phyloP scores from a whole-genome alignment of 176 grass and related monocot genomes.

The Carex scoparia region DNA sequence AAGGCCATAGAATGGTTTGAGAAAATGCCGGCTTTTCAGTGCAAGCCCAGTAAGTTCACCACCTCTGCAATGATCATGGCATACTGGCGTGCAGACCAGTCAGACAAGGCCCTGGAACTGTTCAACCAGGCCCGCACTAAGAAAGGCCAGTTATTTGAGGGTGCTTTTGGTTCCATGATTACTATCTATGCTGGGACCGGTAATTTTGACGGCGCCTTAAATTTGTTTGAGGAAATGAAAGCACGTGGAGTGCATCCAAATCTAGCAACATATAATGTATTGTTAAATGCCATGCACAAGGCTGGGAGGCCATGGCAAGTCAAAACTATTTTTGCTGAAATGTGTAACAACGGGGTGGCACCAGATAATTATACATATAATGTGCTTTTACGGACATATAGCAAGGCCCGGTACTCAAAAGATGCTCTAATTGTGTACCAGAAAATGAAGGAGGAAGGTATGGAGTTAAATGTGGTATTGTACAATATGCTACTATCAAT shows the following conservation, averaged over 20 bases:
- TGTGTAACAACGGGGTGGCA: slow-evolving; percentile 37
- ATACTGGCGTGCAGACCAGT: slow-evolving; percentile 55
- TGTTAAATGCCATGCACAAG: slow-evolving; percentile 76
- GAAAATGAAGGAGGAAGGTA: slow-evolving; percentile 42
- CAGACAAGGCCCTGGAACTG: slow-evolving; percentile 55
- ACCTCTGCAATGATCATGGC: slow-evolving; percentile 72
- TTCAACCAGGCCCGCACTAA: slow-evolving; percentile 66
- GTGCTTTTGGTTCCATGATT: slow-evolving; percentile 63
- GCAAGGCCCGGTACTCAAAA: slow-evolving; percentile 68
- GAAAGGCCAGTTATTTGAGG: slow-evolving; percentile 58
- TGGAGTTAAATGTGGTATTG: slow-evolving; percentile 42
- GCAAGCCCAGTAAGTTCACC: slow-evolving; percentile 59
- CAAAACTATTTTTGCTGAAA: slow-evolving; percentile 74
- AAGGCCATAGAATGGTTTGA: slow-evolving; percentile 94
- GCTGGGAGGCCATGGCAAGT: slow-evolving; percentile 88
- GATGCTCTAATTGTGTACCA: slow-evolving; percentile 64
- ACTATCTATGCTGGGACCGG: slow-evolving; percentile 43
- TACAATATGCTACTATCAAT: slow-evolving; percentile 87
- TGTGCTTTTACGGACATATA: slow-evolving; percentile 63
- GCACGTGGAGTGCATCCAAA: slow-evolving; percentile 63
- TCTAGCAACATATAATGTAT: slow-evolving; percentile 66
- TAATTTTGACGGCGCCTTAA: slow-evolving; percentile 76
- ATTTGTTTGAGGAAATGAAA: slow-evolving; percentile 97
- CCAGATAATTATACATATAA: slow-evolving; percentile 55
- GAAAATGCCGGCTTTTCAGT: slow-evolving; percentile 68